A percentile compares a stretch with the other conserved stretches of the same genome.
These are phyloP conservation scores for Metschnikowia drakensbergensis DNA, from an alignment of 805 yeast species.

Conservation along the genomic window DNA sequence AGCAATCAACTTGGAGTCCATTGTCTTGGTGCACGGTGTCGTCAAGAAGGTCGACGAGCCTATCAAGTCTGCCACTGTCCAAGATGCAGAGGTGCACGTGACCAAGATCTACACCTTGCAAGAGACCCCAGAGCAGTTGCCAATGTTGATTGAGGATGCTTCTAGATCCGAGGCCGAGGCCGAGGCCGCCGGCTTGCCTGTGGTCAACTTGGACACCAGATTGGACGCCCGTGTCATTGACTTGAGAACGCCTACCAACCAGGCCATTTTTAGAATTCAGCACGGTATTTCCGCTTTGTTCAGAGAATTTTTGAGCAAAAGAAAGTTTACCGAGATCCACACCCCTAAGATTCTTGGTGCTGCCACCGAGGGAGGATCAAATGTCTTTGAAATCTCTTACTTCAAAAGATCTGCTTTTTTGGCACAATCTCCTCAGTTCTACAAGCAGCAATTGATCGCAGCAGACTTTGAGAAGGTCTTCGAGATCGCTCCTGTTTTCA, in stretches of 20 bases:
- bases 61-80: slow-evolving; percentile 86
- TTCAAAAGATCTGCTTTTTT: slow-evolving; percentile 89
- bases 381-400: slow-evolving; percentile 89
- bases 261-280: slow-evolving; percentile 92
- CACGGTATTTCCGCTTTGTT: slow-evolving; percentile 84
- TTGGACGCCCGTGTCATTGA: slow-evolving; percentile 94
- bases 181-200: slow-evolving; percentile 85
- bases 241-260: slow-evolving; percentile 94
- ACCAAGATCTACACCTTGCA: slow-evolving; percentile 69
- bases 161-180: slow-evolving; percentile 93
- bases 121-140: slow-evolving; percentile 89
- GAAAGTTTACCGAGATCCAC: slow-evolving; percentile 85
- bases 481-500: slow-evolving; percentile 96
- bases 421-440: slow-evolving; percentile 97
- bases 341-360: slow-evolving; percentile 95
- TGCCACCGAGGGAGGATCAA: slow-evolving; percentile 97
- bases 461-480: slow-evolving; percentile 96
- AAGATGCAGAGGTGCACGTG: slow-evolving; percentile 82
- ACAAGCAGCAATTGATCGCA: slow-evolving; percentile 97
- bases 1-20: slow-evolving; percentile 78
- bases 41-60: slow-evolving; percentile 82
- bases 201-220: slow-evolving; percentile 94
- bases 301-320: slow-evolving; percentile 73
- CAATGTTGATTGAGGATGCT: slow-evolving; percentile 95
- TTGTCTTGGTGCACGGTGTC: slow-evolving; percentile 84